A percentile compares a stretch with the other conserved stretches of the same genome.
phyloP scores from a whole-genome alignment of 306 rosid genomes.

The Lagenaria siceraria region DNA sequence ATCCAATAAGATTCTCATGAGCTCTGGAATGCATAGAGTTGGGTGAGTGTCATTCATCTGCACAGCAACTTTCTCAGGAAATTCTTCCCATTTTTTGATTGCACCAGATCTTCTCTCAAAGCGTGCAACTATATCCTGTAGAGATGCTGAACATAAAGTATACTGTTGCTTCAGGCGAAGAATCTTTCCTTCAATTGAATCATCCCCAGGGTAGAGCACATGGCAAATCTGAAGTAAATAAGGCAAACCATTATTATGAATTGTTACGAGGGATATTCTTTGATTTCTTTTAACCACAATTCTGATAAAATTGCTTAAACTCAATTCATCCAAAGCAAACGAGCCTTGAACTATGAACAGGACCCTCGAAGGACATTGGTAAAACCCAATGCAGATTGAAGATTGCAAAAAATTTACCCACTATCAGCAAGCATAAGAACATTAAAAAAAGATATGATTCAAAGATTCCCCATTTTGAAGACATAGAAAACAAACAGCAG shows the following conservation, averaged over 20 bases:
- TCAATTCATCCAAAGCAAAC: too few species aligned
- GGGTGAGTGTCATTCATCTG: conserved; percentile 99
- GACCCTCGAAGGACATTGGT: too few species aligned
- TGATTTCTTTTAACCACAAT: too few species aligned
- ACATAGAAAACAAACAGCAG: too few species aligned
- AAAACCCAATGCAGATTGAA: too few species aligned
- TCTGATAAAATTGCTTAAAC: too few species aligned
- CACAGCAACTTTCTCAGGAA: conserved; percentile 88
- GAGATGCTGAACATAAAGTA: conserved; percentile 94
- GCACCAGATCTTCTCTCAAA: conserved; percentile 83
- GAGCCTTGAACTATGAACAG: too few species aligned
- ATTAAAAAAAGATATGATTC: too few species aligned
- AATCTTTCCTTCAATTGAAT: conserved; percentile 69
- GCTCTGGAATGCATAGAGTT: conserved; percentile 96
- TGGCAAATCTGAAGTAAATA: conserved; percentile 56
- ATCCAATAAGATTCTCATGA: conserved; percentile 81
- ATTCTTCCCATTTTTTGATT: conserved; percentile 62
- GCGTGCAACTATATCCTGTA: conserved; percentile 83
- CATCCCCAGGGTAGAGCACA: conserved; percentile 95
- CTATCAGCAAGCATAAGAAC: too few species aligned
- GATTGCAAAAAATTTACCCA: too few species aligned
- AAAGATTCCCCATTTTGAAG: too few species aligned
- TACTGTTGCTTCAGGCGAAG: conserved; percentile 98
- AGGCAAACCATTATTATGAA: conserved; percentile 11
- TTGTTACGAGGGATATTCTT: not conserved